phyloP scores from a whole-genome alignment of 2,329 filamentous ascomycete genomes.

The Botrytis fabae region DNA sequence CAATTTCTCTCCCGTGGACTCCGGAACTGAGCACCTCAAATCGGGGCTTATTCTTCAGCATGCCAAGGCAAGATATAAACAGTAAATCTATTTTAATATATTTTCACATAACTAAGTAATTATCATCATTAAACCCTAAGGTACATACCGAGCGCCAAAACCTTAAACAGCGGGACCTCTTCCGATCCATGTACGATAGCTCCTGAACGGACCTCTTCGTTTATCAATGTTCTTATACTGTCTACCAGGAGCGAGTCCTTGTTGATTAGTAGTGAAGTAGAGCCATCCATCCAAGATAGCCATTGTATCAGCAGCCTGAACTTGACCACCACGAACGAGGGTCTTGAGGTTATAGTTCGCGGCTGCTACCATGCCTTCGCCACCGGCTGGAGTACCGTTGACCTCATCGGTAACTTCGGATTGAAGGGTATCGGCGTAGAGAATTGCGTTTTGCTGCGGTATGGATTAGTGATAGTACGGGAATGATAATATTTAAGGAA shows the following conservation, averaged over 20 bases:
- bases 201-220: conserved; percentile 3
- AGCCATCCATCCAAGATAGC: conserved; percentile 14
- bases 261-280: conserved; percentile 12
- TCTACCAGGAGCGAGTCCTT: conserved; percentile 12
- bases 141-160: too few species aligned
- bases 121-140: not conserved
- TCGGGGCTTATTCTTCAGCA: not conserved
- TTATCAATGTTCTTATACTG: conserved; percentile 13
- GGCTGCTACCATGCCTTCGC: not conserved
- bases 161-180: not conserved
- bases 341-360: conserved; percentile 9
- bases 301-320: conserved; percentile 14
- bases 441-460: conserved; percentile 9
- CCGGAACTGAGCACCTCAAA: not conserved
- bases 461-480: not conserved
- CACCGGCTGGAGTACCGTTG: not conserved
- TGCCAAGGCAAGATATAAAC: not conserved
- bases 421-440: not conserved
- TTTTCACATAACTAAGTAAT: not conserved
- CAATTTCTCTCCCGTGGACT: not conserved
- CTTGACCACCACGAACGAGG: not conserved
- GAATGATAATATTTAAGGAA: not conserved
- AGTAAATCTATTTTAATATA: not conserved
- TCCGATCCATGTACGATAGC: conserved; percentile 1
- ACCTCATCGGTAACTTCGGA: conserved; percentile 12